Percentiles rank a stretch among this genome's conserved stretches.
Evolutionary conservation across 495 filamentous ascomycete species (phyloP).

Genomic region (Neurospora africana): DNA sequence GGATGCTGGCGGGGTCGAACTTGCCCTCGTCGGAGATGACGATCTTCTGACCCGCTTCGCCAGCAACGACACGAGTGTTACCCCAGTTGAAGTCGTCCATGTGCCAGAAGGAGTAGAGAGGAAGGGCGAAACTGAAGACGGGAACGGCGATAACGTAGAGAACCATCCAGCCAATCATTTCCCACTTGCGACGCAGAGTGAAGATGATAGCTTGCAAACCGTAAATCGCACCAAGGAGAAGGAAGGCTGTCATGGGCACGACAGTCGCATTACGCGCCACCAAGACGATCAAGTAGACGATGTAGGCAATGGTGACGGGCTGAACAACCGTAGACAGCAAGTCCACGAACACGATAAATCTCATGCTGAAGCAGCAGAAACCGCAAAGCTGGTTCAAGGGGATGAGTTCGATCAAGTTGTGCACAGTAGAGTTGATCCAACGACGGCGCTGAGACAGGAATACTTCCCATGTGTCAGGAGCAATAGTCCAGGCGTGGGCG

Average conservation of each 20-base stretch:
- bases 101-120: conserved; percentile 96
- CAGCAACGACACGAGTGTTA: conserved; percentile 94
- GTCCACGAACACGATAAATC: conserved; percentile 94
- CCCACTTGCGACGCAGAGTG: conserved; percentile 91
- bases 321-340: conserved; percentile 84
- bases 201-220: conserved; percentile 97
- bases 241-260: conserved; percentile 73
- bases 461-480: conserved; percentile 83
- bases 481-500: conserved; percentile 91
- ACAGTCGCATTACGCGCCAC: conserved; percentile 47
- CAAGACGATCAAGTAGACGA: conserved; percentile 77
- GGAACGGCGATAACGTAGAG: conserved; percentile 89
- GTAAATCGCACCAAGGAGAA: conserved; percentile 88
- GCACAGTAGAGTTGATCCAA: conserved; percentile 99
- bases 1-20: conserved; percentile 87
- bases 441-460: conserved; percentile 96
- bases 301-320: conserved; percentile 85
- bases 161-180: conserved; percentile 99
- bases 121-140: conserved; percentile 82
- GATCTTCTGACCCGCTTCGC: conserved; percentile 84
- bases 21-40: conserved; percentile 96
- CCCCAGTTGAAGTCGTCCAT: conserved; percentile 99
- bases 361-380: conserved; percentile 99
- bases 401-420: conserved; percentile 94
- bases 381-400: conserved; percentile 89